These are phyloP conservation scores for Magnusiomyces clavatus DNA, from an alignment of 1,139 yeast species.

Conservation along the genomic window DNA sequence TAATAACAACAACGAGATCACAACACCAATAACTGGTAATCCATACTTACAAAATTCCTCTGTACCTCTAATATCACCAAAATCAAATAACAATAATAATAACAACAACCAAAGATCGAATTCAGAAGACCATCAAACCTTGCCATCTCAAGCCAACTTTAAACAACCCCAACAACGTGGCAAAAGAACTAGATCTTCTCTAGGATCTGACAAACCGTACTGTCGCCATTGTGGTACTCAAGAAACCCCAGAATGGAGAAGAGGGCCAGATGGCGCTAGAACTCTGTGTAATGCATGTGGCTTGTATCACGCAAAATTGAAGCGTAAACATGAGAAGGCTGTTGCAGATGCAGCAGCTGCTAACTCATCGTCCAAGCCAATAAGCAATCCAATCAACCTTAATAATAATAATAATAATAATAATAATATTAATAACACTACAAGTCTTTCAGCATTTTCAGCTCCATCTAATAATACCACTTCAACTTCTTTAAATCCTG, in stretches of 20 bases:
- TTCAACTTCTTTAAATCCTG: no score
- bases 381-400: no score
- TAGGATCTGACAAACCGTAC: slow-evolving; percentile 20
- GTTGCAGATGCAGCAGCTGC: no score
- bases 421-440: neutral
- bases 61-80: no score
- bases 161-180: neutral
- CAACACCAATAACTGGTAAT: no score
- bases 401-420: no score
- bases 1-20: no score
- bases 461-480: neutral
- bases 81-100: no score
- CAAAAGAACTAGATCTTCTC: slow-evolving; percentile 8
- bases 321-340: neutral
- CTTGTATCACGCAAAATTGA: slow-evolving; percentile 63
- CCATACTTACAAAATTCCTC: neutral
- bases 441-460: neutral
- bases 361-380: no score
- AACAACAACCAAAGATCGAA: no score
- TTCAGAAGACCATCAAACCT: no score
- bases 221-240: slow-evolving; percentile 71
- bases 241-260: slow-evolving; percentile 88
- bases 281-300: slow-evolving; percentile 91
- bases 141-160: no score
- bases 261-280: slow-evolving; percentile 81